Evolutionary conservation across 2,329 filamentous ascomycete genomes (phyloP), one percentile per base, ranked within the genome.

Genomic region (Blumeriella jaapii): DNA sequence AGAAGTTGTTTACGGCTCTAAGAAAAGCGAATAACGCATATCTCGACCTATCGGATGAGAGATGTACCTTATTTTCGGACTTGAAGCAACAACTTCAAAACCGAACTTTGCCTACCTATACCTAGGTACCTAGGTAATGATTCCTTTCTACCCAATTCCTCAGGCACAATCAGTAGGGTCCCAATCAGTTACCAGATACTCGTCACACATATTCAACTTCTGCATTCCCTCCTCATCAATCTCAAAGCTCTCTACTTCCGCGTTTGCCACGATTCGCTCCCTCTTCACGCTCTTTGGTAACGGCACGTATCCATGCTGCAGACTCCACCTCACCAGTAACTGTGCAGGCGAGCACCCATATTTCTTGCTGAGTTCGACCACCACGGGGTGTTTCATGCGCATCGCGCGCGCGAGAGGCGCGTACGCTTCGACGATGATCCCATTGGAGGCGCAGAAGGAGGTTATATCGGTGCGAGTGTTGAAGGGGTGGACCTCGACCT

Each of bases 401-500:
- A 78, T 63, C 1, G 72, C 82, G 32, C 80, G 68, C 3, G 75
- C 82, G 2, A 91, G 68, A 5, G 84, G 84, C 5, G 82, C 82
- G 46, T 91, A 93, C 0, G 84, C 83, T 58, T 91, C 75, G 2
- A 91, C 67, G 0, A 78, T 60, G 38, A 91, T 86, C 23, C 64
- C 61, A 44, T 87, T 63, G 41, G 71, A 61, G 38, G 71, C 65
- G 51, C 83, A 83, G 47, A 73, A 76, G 9, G 68, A 64, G 0
- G 74, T 69, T 43, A 91, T 85, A 23, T 68, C 65, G 0, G 63
- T 65, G 34, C 78, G 72, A 2, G 80, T 85, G 55, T 87, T 84
- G 68, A 89, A 91, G 0, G 82, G 82, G 42, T 89, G 82, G 2
- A 87, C 69, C 55, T 89, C 80, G 49, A 87, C 78, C 60, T 91